Evolutionary conservation across 768 basidiomycete species (phyloP).

Genomic region (Suillus variegatus): DNA sequence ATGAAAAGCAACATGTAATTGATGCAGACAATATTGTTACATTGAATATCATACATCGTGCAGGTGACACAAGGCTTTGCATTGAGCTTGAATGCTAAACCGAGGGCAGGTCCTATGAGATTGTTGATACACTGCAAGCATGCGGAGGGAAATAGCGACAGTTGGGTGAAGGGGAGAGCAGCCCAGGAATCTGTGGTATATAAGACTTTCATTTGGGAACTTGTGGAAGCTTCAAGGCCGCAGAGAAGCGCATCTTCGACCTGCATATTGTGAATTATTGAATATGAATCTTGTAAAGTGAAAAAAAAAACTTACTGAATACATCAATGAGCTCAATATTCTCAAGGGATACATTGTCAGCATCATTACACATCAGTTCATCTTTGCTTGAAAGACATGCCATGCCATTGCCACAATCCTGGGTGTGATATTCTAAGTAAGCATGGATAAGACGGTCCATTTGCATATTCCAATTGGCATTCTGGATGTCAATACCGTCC

Average conservation of each 20-base stretch:
- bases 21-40: not conserved
- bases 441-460: not conserved
- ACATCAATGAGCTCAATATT: not conserved
- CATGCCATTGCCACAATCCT: not conserved
- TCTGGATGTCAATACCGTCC: too few species aligned
- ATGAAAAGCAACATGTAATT: not conserved
- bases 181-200: not conserved
- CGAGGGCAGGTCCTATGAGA: too few species aligned
- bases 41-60: constrained; percentile 6
- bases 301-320: not conserved
- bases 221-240: not conserved
- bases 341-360: not conserved
- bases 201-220: not conserved
- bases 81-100: constrained; percentile 14
- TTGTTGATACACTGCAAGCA: constrained; percentile 12
- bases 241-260: not conserved
- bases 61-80: constrained; percentile 9
- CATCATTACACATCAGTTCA: not conserved
- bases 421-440: not conserved
- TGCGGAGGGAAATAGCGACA: constrained; percentile 17
- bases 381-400: not conserved
- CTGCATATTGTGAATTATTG: not conserved
- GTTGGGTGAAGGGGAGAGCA: not conserved
- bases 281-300: not conserved
- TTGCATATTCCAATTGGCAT: too few species aligned